phyloP scores from a whole-genome alignment of 1,139 yeast genomes.

The Kodamaea sp. region DNA sequence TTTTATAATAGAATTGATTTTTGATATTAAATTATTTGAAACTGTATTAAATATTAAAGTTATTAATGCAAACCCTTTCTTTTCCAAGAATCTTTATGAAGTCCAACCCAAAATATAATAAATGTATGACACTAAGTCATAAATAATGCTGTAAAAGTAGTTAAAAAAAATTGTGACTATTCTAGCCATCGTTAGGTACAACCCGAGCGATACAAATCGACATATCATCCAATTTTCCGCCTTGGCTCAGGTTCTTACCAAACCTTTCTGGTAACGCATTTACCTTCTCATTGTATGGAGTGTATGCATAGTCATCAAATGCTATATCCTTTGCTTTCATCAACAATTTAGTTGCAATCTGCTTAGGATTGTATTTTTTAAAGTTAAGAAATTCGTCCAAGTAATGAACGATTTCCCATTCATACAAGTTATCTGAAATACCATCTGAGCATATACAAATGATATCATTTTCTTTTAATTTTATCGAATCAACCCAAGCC shows the following conservation, averaged over 20 bases:
- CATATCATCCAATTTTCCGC: conserved; percentile 58
- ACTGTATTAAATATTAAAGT: too few relatives aligned
- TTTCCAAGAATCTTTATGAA: not conserved
- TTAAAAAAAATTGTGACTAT: not conserved
- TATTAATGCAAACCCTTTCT: not conserved
- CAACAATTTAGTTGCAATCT: conserved; percentile 39
- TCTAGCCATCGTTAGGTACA: conserved; percentile 16
- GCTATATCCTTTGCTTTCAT: conserved; percentile 49
- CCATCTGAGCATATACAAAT: conserved; percentile 53
- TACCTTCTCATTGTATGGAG: conserved; percentile 54
- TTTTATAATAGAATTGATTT: not conserved
- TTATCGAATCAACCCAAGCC: conserved; percentile 46
- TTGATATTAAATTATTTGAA: not conserved
- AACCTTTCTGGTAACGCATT: conserved; percentile 38
- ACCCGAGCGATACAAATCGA: conserved; percentile 50
- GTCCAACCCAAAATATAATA: not conserved
- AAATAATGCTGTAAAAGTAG: not conserved
- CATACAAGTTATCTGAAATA: conserved; percentile 50
- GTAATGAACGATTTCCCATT: conserved; percentile 41
- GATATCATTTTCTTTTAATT: conserved; percentile 40
- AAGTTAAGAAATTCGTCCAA: conserved; percentile 30
- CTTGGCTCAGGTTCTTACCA: conserved; percentile 38
- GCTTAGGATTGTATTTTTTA: conserved; percentile 30
- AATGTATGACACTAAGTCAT: not conserved
- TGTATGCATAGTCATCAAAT: conserved; percentile 51